These are phyloP conservation scores for Populus hybrid DNA, from an alignment of 441 rosid species.

Conservation along the genomic window DNA sequence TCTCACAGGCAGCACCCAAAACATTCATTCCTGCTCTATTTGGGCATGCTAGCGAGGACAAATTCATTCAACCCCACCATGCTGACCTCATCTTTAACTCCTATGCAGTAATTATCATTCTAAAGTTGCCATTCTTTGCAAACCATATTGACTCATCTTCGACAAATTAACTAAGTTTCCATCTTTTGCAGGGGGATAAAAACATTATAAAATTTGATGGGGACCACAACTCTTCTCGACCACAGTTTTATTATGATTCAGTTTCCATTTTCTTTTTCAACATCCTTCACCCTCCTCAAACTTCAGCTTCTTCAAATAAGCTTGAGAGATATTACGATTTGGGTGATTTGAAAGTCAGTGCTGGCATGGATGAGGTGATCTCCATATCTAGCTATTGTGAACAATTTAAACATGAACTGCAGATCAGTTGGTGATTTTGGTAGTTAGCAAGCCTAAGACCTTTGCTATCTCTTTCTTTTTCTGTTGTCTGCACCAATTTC, in stretches of 20 bases:
- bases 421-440: background rate
- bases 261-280: slow-evolving; percentile 90
- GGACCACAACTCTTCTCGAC: slow-evolving; percentile 92
- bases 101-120: slow-evolving; percentile 60
- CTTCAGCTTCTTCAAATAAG: slow-evolving; percentile 49
- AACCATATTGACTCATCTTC: slow-evolving; percentile 5
- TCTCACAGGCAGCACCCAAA: slow-evolving; percentile 72
- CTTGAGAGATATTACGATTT: slow-evolving; percentile 77
- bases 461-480: background rate
- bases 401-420: background rate
- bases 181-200: slow-evolving; percentile 76
- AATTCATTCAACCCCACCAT: slow-evolving; percentile 85
- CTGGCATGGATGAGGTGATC: slow-evolving; percentile 78
- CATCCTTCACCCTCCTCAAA: slow-evolving; percentile 82
- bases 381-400: slow-evolving; percentile 20
- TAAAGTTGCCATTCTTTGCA: too few species aligned
- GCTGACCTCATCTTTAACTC: slow-evolving; percentile 73
- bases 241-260: slow-evolving; percentile 86
- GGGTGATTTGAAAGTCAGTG: slow-evolving; percentile 52
- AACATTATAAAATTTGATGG: slow-evolving; percentile 92
- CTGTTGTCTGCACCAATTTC: background rate
- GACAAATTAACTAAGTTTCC: slow-evolving; percentile 13
- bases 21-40: slow-evolving; percentile 87
- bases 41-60: slow-evolving; percentile 91
- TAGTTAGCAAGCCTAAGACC: background rate